These are phyloP conservation scores for Trichoderma orchidacearum DNA, from an alignment of 495 filamentous ascomycete genomes.

Conservation along the genomic window DNA sequence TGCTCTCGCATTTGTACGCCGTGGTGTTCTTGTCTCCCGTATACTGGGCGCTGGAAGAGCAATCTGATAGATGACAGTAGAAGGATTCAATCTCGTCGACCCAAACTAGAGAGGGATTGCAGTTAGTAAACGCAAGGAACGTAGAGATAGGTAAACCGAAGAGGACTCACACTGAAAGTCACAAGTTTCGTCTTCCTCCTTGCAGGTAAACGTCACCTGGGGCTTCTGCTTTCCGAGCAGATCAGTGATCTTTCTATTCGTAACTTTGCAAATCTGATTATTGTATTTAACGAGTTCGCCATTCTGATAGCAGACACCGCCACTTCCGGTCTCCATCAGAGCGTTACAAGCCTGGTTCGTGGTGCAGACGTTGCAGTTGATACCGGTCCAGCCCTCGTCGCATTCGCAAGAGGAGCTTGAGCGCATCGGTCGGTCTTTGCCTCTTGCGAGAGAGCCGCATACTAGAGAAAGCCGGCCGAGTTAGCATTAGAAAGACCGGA, in stretches of 20 bases:
- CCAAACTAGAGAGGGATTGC: conserved; percentile 54
- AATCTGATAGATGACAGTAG: conserved; percentile 80
- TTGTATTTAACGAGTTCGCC: conserved; percentile 87
- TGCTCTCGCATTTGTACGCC: conserved; percentile 67
- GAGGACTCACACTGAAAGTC: conserved; percentile 74
- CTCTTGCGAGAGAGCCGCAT: conserved; percentile 78
- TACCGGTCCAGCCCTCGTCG: conserved; percentile 90
- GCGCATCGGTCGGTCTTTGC: conserved; percentile 57
- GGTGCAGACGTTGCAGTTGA: conserved; percentile 96
- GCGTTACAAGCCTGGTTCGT: conserved; percentile 69
- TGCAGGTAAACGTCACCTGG: conserved; percentile 87
- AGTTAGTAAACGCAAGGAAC: conserved; percentile 21
- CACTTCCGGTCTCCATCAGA: conserved; percentile 64
- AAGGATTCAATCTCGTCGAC: conserved; percentile 88
- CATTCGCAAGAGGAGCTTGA: conserved; percentile 62
- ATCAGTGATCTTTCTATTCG: conserved; percentile 79
- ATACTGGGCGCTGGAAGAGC: conserved; percentile 54
- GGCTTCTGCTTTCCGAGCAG: conserved; percentile 72
- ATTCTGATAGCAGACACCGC: conserved; percentile 81
- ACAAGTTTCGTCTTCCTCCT: conserved; percentile 57
- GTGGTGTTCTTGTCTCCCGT: conserved; percentile 65
- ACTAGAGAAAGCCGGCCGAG: conserved; percentile 24
- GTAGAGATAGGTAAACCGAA: background rate
- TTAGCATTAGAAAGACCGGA: too few species aligned
- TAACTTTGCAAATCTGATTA: conserved; percentile 96